These are phyloP conservation scores for Colletotrichum liaoningense DNA, from an alignment of 2,329 filamentous ascomycete species.

Conservation along the genomic window DNA sequence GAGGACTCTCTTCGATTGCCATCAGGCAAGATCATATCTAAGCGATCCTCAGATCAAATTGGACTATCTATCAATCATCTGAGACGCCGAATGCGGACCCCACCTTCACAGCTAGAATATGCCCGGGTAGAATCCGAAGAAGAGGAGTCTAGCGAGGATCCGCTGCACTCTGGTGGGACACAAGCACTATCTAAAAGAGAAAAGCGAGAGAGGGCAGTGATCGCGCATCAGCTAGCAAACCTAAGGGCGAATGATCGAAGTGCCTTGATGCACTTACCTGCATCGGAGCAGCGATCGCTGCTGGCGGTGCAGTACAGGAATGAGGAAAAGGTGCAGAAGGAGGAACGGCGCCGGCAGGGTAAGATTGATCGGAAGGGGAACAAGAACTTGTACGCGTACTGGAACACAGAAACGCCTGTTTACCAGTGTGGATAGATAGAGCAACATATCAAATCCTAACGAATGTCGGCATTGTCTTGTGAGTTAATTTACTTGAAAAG, in stretches of 20 bases:
- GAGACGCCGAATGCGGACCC: not conserved
- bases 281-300: slow-evolving; percentile 42
- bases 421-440: slow-evolving; percentile 12
- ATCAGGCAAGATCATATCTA: slow-evolving; percentile 49
- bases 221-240: slow-evolving; percentile 38
- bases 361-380: slow-evolving; percentile 40
- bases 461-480: not conserved
- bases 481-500: not conserved
- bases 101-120: not conserved
- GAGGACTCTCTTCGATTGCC: slow-evolving; percentile 47
- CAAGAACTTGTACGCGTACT: slow-evolving; percentile 40
- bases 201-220: slow-evolving; percentile 24
- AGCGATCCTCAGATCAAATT: slow-evolving; percentile 33
- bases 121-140: not conserved
- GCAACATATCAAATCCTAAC: not conserved
- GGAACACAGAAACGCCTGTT: slow-evolving; percentile 36
- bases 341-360: slow-evolving; percentile 35
- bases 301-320: slow-evolving; percentile 43
- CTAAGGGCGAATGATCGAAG: slow-evolving; percentile 42
- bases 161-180: not conserved
- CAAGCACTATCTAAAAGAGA: slow-evolving; percentile 23
- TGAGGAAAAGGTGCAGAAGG: slow-evolving; percentile 39
- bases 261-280: slow-evolving; percentile 42
- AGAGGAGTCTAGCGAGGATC: not conserved
- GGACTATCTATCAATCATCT: not conserved